Evolutionary conservation across 2,329 filamentous ascomycete species (phyloP), one percentile per base, ranked within the genome.

Genomic region (Triangularia verruculosa): DNA sequence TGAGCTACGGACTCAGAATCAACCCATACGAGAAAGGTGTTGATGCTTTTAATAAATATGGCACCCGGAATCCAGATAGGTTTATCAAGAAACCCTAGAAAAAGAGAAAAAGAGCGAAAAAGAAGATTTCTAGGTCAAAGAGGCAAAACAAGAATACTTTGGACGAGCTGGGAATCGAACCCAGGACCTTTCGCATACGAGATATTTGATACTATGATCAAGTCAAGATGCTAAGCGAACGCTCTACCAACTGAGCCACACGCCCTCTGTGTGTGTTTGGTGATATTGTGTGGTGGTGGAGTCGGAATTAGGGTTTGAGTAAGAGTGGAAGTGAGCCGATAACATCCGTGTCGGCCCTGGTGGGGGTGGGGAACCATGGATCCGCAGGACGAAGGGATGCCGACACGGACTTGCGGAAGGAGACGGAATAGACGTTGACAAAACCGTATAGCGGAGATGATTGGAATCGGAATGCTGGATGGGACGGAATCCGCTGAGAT

Each of bases 121-220:
- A 39, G 34, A 20, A 47, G n/a, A 20, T 9, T 13, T 47, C n/a
- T 28, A 43, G 39, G n/a, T n/a, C 13, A 15, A 7, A 39, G 30
- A 32, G 30, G 28, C 22, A 30, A 56, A 20, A 56, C 25, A 30
- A 30, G 17, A 15, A 8, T 55, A n/a, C 13, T 57, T 2, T 67
- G 64, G 66, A 66, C 66, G 66, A 62, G 66, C 66, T 66, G 64
- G 66, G 66, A 67, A 66, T 67, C 66, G 66, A 67, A 67, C 66
- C 66, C 64, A 66, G 66, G 61, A 66, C 66, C 66, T 67, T 66
- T 66, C 66, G 66, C 66, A 67, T 34, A 47, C 39, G 20, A 47
- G 39, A 47, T 47, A 17, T 20, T 20, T 47, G 39, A 47, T 47
- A 47, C 39, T 20, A 8, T 20, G 39, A 20, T 22, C 39, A 47